phyloP scores from a whole-genome alignment of 1,284 basidiomycete genomes.

The Omphalotus olearius region DNA sequence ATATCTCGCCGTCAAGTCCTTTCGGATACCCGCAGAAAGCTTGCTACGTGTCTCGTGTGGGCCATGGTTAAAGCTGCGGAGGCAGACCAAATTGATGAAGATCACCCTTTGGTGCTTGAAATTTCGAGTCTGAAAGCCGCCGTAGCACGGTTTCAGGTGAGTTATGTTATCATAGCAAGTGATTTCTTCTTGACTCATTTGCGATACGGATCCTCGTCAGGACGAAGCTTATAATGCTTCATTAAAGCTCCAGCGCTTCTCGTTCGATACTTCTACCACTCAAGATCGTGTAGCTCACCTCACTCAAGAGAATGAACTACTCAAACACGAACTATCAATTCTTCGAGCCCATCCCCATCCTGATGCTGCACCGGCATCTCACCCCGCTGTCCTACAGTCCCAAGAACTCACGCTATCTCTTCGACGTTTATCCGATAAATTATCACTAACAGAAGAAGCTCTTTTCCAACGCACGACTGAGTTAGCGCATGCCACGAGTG shows the following conservation, averaged over 20 bases:
- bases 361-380: slow-evolving; percentile 31
- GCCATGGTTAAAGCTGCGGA: background rate
- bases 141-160: slow-evolving; percentile 35
- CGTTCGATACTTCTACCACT: slow-evolving; percentile 46
- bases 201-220: slow-evolving; percentile 32
- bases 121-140: slow-evolving; percentile 60
- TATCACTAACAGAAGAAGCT: slow-evolving; percentile 51
- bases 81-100: slow-evolving; percentile 28
- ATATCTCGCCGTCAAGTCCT: too few species aligned
- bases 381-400: slow-evolving; percentile 46
- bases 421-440: slow-evolving; percentile 63
- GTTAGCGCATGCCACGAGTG: slow-evolving; percentile 36
- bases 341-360: slow-evolving; percentile 46
- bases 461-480: slow-evolving; percentile 48
- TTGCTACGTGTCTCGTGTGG: slow-evolving; percentile 1
- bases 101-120: slow-evolving; percentile 66
- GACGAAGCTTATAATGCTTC: slow-evolving; percentile 64
- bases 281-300: slow-evolving; percentile 43
- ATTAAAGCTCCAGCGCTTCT: slow-evolving; percentile 59
- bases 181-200: slow-evolving; percentile 10
- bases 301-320: slow-evolving; percentile 52
- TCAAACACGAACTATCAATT: slow-evolving; percentile 47
- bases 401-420: slow-evolving; percentile 64
- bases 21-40: too few species aligned
- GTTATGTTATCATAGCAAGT: background rate